A percentile compares a stretch with the other conserved stretches of the same genome.
Conservation (phyloP, 495 filamentous ascomycete genomes). For the Neurospora sp. region DNA sequence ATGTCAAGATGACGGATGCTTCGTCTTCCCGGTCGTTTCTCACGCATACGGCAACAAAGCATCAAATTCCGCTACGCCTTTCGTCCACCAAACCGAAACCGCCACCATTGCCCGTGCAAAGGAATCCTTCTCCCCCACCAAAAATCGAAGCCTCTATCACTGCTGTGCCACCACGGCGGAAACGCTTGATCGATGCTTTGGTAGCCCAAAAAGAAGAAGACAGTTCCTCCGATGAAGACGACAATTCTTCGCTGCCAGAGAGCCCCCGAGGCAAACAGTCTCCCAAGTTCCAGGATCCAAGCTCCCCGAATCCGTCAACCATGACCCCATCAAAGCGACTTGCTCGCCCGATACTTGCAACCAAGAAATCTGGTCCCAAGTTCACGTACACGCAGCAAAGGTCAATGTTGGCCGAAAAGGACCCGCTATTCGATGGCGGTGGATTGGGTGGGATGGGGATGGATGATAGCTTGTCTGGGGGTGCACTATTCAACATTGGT, state of each 20-base stretch:
- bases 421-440: slow-evolving; percentile 18
- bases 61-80: slow-evolving; percentile 31
- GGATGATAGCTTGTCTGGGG: slow-evolving; percentile 20
- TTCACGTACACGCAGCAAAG: slow-evolving; percentile 42
- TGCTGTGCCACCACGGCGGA: slow-evolving; percentile 19
- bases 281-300: slow-evolving; percentile 7
- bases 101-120: slow-evolving; percentile 3
- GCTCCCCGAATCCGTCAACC: slow-evolving; percentile 5
- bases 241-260: slow-evolving; percentile 2
- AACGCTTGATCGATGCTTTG: slow-evolving; percentile 47
- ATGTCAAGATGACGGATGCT: slow-evolving; percentile 12
- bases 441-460: slow-evolving; percentile 18
- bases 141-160: not conserved
- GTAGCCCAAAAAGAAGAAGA: slow-evolving; percentile 28
- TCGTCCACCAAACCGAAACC: slow-evolving; percentile 10
- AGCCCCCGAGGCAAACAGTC: not conserved
- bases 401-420: slow-evolving; percentile 37
- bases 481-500: slow-evolving; percentile 31
- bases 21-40: slow-evolving; percentile 10
- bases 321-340: slow-evolving; percentile 1
- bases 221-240: slow-evolving; percentile 14
- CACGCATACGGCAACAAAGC: slow-evolving; percentile 14
- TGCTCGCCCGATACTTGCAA: slow-evolving; percentile 6
- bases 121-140: slow-evolving; percentile 5
- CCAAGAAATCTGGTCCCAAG: slow-evolving; percentile 22